phyloP scores from a whole-genome alignment of 2,329 filamentous ascomycete genomes.

The Bimuria novae-zelandiae region DNA sequence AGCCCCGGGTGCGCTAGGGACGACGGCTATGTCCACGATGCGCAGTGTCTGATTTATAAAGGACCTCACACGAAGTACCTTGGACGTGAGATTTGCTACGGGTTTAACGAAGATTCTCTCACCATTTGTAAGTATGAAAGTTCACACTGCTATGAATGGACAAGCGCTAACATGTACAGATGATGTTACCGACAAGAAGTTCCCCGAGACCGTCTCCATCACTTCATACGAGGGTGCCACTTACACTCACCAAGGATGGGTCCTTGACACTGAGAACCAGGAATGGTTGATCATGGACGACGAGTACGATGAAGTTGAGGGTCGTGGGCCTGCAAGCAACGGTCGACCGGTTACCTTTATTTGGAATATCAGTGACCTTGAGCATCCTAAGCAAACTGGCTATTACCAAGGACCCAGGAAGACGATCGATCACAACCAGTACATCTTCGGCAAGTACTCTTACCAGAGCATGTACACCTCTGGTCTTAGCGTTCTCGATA shows the following conservation, averaged over 20 bases:
- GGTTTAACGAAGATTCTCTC: constrained; percentile 59
- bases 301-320: constrained; percentile 38
- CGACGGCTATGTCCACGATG: constrained; percentile 66
- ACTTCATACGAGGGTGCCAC: constrained; percentile 59
- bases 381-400: constrained; percentile 46
- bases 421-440: constrained; percentile 53
- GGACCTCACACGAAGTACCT: constrained; percentile 56
- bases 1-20: constrained; percentile 58
- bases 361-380: constrained; percentile 40
- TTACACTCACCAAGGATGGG: constrained; percentile 65
- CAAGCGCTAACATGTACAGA: constrained; percentile 33
- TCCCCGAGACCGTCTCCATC: constrained; percentile 60
- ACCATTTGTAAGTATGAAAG: constrained; percentile 51
- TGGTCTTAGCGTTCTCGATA: constrained; percentile 47
- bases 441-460: constrained; percentile 46
- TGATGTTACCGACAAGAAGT: constrained; percentile 59
- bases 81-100: constrained; percentile 60
- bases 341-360: constrained; percentile 43
- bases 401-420: constrained; percentile 46
- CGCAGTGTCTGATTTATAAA: constrained; percentile 61
- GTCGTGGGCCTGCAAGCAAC: constrained; percentile 34
- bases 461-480: constrained; percentile 51
- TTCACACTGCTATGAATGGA: constrained; percentile 34
- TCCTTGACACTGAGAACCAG: constrained; percentile 48
- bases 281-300: constrained; percentile 42